A percentile compares a stretch with the other conserved stretches of the same genome.
Conservation (phyloP, 1,284 basidiomycete genomes). For the Moesziomyces sp. region DNA sequence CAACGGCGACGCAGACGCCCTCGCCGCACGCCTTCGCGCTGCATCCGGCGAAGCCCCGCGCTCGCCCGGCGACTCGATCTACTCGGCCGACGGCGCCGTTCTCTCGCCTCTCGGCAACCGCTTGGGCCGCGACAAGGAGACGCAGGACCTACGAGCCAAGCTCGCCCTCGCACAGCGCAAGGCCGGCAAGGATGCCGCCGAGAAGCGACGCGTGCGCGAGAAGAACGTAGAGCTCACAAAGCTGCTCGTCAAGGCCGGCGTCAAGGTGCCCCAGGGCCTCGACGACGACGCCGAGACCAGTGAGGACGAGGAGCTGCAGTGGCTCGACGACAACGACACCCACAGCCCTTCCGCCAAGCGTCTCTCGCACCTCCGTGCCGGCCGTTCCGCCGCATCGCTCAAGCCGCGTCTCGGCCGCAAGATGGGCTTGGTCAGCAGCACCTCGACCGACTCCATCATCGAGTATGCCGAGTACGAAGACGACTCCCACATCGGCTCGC, state of each 20-base stretch:
- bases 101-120: slow-evolving; percentile 47
- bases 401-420: slow-evolving; percentile 35
- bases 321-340: slow-evolving; percentile 30
- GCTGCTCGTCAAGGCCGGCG: slow-evolving; percentile 52
- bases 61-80: slow-evolving; percentile 46
- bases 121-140: slow-evolving; percentile 50
- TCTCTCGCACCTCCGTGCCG: slow-evolving; percentile 26
- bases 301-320: slow-evolving; percentile 52
- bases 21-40: slow-evolving; percentile 36
- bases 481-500: slow-evolving; percentile 26
- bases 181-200: slow-evolving; percentile 59
- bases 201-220: slow-evolving; percentile 60
- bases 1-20: slow-evolving; percentile 31
- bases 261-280: slow-evolving; percentile 47
- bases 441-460: slow-evolving; percentile 48
- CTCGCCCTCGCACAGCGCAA: slow-evolving; percentile 60
- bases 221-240: slow-evolving; percentile 57
- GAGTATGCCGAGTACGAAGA: slow-evolving; percentile 45
- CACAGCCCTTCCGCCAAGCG: slow-evolving; percentile 40
- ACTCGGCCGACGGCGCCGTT: slow-evolving; percentile 41
- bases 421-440: slow-evolving; percentile 43
- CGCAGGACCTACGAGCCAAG: slow-evolving; percentile 59
- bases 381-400: slow-evolving; percentile 17
- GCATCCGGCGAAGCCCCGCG: slow-evolving; percentile 34
- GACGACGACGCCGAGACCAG: slow-evolving; percentile 56